Conservation (phyloP, 345 rosid species). For the Bruguiera sexangula region DNA sequence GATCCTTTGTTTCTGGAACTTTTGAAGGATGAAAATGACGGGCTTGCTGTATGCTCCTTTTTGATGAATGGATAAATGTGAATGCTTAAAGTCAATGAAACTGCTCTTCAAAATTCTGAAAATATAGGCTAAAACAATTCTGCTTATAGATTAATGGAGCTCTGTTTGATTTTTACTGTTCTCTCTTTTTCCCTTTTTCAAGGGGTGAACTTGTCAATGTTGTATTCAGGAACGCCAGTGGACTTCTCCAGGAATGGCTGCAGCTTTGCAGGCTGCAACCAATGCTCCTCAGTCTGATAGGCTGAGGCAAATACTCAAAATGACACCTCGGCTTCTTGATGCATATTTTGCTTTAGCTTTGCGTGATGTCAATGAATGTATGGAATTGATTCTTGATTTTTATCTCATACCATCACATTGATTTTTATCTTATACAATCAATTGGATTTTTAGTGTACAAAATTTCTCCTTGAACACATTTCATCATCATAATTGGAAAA, state of each 20-base stretch:
- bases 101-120: background rate
- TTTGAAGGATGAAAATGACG: conserved; percentile 97
- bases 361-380: conserved; percentile 80
- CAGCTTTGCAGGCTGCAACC: conserved; percentile 71
- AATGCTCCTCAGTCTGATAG: conserved; percentile 65
- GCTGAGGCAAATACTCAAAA: conserved; percentile 63
- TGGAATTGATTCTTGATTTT: conserved; percentile 22
- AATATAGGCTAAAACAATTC: background rate
- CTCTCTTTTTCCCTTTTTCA: background rate
- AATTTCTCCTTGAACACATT: background rate
- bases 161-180: background rate
- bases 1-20: conserved; percentile 93
- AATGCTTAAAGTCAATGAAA: background rate
- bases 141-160: background rate
- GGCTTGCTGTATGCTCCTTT: conserved; percentile 67
- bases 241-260: conserved; percentile 67
- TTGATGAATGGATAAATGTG: background rate
- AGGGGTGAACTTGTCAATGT: background rate
- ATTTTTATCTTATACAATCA: conserved; percentile 4
- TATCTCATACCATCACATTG: background rate
- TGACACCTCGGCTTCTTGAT: conserved; percentile 77
- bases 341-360: conserved; percentile 62
- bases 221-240: conserved; percentile 79
- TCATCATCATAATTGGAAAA: background rate
- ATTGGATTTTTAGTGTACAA: background rate